phyloP scores from a whole-genome alignment of 495 filamentous ascomycete species.

The Penicillium nucicola region DNA sequence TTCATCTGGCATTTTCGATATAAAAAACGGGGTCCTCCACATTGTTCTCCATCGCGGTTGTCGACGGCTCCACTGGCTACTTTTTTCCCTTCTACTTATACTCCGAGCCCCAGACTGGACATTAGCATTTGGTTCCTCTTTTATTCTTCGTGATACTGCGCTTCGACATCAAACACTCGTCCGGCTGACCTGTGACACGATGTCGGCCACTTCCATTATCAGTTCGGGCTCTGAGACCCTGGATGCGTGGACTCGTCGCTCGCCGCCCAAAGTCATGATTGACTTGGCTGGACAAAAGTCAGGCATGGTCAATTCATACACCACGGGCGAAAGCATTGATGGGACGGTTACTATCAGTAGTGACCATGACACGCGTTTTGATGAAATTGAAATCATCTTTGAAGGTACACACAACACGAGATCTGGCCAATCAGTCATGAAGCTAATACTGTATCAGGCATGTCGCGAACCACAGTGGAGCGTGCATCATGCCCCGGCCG shows the following conservation, averaged over 20 bases:
- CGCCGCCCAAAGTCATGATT: constrained; percentile 35
- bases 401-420: constrained; percentile 53
- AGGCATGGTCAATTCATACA: constrained; percentile 49
- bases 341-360: constrained; percentile 59
- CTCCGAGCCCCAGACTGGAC: background rate
- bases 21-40: constrained; percentile 14
- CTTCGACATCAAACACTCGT: background rate
- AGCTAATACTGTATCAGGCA: constrained; percentile 29
- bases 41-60: constrained; percentile 17
- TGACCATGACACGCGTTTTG: constrained; percentile 68
- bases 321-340: constrained; percentile 57
- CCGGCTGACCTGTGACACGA: background rate
- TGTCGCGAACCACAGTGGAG: constrained; percentile 49
- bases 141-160: background rate
- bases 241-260: constrained; percentile 26
- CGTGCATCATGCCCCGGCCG: constrained; percentile 47
- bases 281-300: constrained; percentile 29
- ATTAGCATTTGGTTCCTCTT: background rate
- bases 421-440: constrained; percentile 26
- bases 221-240: constrained; percentile 27
- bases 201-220: constrained; percentile 26
- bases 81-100: constrained; percentile 4
- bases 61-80: constrained; percentile 28
- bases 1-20: constrained; percentile 9
- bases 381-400: constrained; percentile 75